Evolutionary conservation across 345 rosid species (phyloP), one percentile per base, ranked within the genome.

Genomic region (Syzygium aqueum): DNA sequence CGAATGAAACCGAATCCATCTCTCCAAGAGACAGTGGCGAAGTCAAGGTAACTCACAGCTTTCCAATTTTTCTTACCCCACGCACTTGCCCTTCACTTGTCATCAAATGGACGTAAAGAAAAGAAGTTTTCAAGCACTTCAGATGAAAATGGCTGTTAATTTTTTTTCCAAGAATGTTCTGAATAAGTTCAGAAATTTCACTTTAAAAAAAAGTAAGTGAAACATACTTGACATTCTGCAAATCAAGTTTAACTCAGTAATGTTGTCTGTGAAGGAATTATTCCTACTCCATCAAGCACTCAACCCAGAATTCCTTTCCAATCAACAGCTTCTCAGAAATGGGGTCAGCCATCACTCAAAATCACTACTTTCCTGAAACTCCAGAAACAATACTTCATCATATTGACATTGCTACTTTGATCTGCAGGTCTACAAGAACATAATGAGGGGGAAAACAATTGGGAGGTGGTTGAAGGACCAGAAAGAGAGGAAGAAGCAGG

Each of bases 391-490:
- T 17, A 73, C 46, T 73, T 73, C 25, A 54, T 78, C 27, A 86
- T 28, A 17, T 53, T 22, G 82, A 22, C n/a, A 16, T 53, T 27
- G 51, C 15, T 59, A 23, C 86, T 73, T 56, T 16, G 40, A 30
- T 84, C 56, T 86, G 92, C 93, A 96, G 99, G 67, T 94, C 78
- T 95, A 90, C 93, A 96, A 92, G 94, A 94, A 94, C 95, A 90
- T 94, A 84, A 37, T 92, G 89, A 92, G 87, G 91, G 95, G 98
- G 77, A 89, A 93, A 89, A 96, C 98, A 86, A 91, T 93, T 96
- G 98, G 99, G 78, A 94, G 98, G 89, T 90, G 98, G 95, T 27
- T 95, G 87, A 97, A 95, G 89, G 99, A 97, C 90, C 99, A 96
- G 57, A 97, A 93, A 89, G 98, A 94, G 88, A 94, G 94, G 92